Evolutionary conservation across 1,284 basidiomycete species (phyloP), one percentile per base, ranked within the genome.

Genomic region (Apiotrichum sp.): DNA sequence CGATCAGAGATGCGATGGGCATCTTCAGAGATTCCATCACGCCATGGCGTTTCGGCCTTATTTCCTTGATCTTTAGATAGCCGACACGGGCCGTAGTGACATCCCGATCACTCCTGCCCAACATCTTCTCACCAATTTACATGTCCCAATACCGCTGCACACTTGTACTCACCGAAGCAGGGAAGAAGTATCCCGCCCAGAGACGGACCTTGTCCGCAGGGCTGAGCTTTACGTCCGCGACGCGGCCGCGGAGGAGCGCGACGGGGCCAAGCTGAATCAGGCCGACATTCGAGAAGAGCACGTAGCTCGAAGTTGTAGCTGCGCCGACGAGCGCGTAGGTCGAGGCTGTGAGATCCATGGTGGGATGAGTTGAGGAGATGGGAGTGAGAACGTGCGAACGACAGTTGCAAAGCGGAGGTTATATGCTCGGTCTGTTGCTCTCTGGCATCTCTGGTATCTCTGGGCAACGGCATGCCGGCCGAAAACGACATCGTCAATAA

Each of bases 231-330:
- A 56, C 38, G 32, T 50, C 16, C 0, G 41, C 55, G 14, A 65
- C 29, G 13, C 51, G 44, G 29, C 62, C 63, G 38, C 55, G 60
- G 38, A 70, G 44, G 10, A 65, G 56, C 1, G 66, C 60, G 34
- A 67, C 54, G 39, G 60, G n/a, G 39, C 68, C 68, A 38, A 60
- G 43, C 45, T 63, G 59, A 6, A n/a, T 36, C 22, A 58, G 56
- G 33, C 56, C 59, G 36, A 67, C 22, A 44, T 61, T 59, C 41
- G 52, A 29, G 61, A 65, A 68, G 56, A 68, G 57, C 44, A 62
- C 58, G 51, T 65, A 65, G 33, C 62, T 53, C 2, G 66, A 64
- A 7, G 58, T 52, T 6, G 60, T 42, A 9, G 55, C 53, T 10
- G 58, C 58, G 16, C 63, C 48, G 44, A 63, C 57, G 13, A 68